Evolutionary conservation across 192 early-diverging fungal species (phyloP), one percentile per base, ranked within the genome.

Genomic region (Coemansia sp.): DNA sequence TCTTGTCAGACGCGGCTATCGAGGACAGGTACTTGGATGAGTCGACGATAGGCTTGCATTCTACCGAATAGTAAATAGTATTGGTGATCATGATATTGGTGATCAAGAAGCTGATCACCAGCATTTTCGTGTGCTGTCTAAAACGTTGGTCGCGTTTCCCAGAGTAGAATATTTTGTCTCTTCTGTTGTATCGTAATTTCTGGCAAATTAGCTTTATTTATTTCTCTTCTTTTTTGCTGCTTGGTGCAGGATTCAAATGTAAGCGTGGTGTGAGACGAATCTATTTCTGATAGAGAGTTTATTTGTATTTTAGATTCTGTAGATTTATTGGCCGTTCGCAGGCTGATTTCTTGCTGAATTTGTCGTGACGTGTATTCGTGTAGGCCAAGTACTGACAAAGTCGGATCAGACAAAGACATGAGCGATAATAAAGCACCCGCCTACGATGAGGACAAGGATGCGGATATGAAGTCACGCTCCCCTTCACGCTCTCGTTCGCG

Each of bases 1-100:
- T 80, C 39, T 72, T 84, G 6, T 82, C 80, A 0, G 72, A 82
- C 36, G 69, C 63, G 15, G 70, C 75, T 4, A 77, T 82, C 63
- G 71, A 82, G 66, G 80, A 82, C 63, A 72, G 72, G 10, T 82
- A 69, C 39, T 55, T 82, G 14, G 80, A 82, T 27, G 23, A 72
- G 44, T 75, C 80, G 17, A 69, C 69, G 31, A 59, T 72, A 0
- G 80, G 80, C 23, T 42, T 82, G 66, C 71, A 82, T 60, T 82
- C 80, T 3, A 64, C 72, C 19, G 80, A 82, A 34, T 82, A 66
- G 36, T 38, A 3, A n/a, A 6, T 45, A 65, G 63, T 59, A 27
- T 67, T 32, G 63, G 65, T 44, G 57, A 32, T 50, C 31, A 4
- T 14, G 21, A 25, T 27, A 9, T 14, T 19, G 1, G 4, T 5